Percentiles rank a stretch among this genome's conserved stretches.
Evolutionary conservation across 345 rosid species (phyloP).

Genomic region (Hibiscus syriacus): DNA sequence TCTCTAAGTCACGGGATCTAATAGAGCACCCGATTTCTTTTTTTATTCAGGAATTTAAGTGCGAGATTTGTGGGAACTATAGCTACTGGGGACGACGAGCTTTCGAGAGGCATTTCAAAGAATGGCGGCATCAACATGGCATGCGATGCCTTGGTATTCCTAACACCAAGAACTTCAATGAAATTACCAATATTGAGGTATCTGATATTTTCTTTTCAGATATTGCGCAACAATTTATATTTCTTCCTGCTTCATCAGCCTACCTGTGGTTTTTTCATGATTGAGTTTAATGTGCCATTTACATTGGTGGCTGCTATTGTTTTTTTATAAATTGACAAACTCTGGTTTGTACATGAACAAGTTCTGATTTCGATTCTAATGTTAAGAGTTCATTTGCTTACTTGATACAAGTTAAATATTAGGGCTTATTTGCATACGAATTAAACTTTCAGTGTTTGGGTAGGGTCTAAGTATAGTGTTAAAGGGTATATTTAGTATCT

Average conservation of each 20-base stretch:
- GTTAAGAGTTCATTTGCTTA: not conserved
- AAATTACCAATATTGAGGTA: slow-evolving; percentile 89
- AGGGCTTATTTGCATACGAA: not conserved
- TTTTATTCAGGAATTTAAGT: slow-evolving; percentile 69
- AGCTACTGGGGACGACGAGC: slow-evolving; percentile 99
- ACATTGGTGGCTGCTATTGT: not conserved
- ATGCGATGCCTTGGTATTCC: slow-evolving; percentile 99
- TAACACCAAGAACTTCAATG: slow-evolving; percentile 96
- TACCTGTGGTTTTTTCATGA: not conserved
- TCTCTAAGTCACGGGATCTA: not conserved
- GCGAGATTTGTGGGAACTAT: slow-evolving; percentile 91
- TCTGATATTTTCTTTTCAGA: not conserved
- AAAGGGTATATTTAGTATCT: not conserved
- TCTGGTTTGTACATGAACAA: not conserved
- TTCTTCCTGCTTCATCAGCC: not conserved
- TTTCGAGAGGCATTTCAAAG: slow-evolving; percentile 96
- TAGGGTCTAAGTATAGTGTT: not conserved
- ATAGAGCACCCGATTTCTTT: not conserved
- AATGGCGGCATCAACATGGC: slow-evolving; percentile 98
- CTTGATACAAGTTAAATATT: not conserved
- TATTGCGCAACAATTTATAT: not conserved
- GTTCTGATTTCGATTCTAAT: not conserved
- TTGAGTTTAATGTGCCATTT: not conserved
- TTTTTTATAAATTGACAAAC: not conserved
- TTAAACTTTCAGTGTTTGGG: not conserved